Base-by-base conservation (phyloP, 768 basidiomycete genomes). In the Rubroboletus satanas region DNA sequence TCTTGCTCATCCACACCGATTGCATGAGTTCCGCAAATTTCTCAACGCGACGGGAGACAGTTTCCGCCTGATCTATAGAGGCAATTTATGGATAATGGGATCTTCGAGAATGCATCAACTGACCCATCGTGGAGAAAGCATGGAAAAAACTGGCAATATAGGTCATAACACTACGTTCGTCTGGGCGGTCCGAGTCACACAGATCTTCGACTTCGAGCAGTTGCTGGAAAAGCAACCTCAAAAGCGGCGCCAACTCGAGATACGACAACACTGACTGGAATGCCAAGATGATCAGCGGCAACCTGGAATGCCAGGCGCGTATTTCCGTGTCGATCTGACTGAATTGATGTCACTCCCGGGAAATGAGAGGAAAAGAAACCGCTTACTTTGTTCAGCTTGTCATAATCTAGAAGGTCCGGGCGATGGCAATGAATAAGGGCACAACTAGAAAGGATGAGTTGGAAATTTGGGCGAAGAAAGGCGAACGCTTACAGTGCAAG, bases 141-240 rank as follows among this genome's bases (percentile, higher is more conserved):
- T 98, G 97, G 79, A 99, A 99, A 73, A 81, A 98, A 63, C 91
- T 91, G 33, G 97, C 97, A 44, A 99, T 88, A 62, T 98, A 98
- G 5, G 94, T 98, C 93, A 98, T 98, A 11, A 98, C 91, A 71
- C 90, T 93, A 36, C 93, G 85, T 73, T 99, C 97, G 69, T 99
- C 97, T 0, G 96, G 96, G 45, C 80, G 82, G n/a, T 76, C 76
- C 0, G 85, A 83, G 65, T 94, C 93, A 61, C 93, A 95, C 31
- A 99, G 71, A 76, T 99, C 97, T 51, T 93, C 88, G 0, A 98
- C 96, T 78, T 99, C 97, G 18, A 99, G 81, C 5, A 99, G 76
- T 87, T 90, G 92, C 93, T 97, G 52, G 32, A 29, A 45, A 42
- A 32, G 23, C 35, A 7, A 37, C 46, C 36, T 59, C 37, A 56